Evolutionary conservation across 2,329 filamentous ascomycete genomes (phyloP), one percentile per base, ranked within the genome.

Genomic region (Fusarium pseudoanthophilum): DNA sequence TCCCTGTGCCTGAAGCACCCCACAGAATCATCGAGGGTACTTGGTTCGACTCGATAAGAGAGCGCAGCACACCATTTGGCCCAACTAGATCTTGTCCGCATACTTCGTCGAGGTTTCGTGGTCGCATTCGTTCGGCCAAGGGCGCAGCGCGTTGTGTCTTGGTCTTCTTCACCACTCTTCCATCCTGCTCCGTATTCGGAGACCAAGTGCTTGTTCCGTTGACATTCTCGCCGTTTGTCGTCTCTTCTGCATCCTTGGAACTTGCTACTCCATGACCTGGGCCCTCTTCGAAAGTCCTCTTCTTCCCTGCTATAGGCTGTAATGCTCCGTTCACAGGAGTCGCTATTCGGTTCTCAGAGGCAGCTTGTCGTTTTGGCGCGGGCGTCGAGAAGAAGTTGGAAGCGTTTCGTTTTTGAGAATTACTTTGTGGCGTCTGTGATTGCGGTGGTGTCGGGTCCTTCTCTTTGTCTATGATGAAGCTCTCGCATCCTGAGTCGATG

Each of bases 21-120:
- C 96, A 99, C 20, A 99, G 86, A 45, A 99, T 95, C 94, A 99
- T 97, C 20, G 94, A 97, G 0, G 96, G 95, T 37, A 98, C 91
- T 10, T 92, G 89, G 78, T 96, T 92, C 67, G 92, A 88, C 78
- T 97, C 93, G 74, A 99, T 97, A 67, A 98, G 87, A 36, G 92
- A 91, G 8, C 95, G 91, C 48, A 99, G 86, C 11, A 98, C 90
- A n/a, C 96, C 96, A 37, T 90, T 85, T 0, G 90, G 89, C 0
- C 95, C 95, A 4, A 99, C 95, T 1, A 99, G 89, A 49, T 97
- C 94, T 83, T 99, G 96, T 1, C 96, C 96, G 73, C 88, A 95
- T 7, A 98, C 93, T 21, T 97, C 92, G 78, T 98, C 93, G 13
- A 99, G 87, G 2, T 88, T 93, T 63, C 87, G 87, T 4, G 96